A percentile compares a stretch with the other conserved stretches of the same genome.
Evolutionary conservation across 306 rosid genomes (phyloP).

Genomic region (Begonia loranthoides): DNA sequence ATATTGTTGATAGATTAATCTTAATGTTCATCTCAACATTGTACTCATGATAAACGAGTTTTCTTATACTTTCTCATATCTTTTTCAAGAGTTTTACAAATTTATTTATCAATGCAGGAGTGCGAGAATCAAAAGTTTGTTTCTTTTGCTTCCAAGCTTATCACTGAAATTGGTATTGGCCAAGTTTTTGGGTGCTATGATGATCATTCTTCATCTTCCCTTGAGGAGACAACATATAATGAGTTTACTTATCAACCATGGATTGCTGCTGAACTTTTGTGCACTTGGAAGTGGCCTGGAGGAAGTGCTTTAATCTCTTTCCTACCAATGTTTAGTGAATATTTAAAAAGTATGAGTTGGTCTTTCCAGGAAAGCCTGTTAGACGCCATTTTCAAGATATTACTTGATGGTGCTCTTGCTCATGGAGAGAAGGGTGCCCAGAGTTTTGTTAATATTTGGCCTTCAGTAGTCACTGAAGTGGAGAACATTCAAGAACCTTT

Average conservation of each 20-base stretch:
- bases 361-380: slow-evolving; percentile 38
- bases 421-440: slow-evolving; percentile 35
- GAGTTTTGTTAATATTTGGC: slow-evolving; percentile 42
- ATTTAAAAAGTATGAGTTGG: slow-evolving; percentile 29
- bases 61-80: too few species aligned
- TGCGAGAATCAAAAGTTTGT: slow-evolving; percentile 50
- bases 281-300: slow-evolving; percentile 97
- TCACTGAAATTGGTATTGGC: slow-evolving; percentile 50
- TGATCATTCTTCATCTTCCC: slow-evolving; percentile 17
- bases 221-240: slow-evolving; percentile 24
- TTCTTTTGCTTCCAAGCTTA: slow-evolving; percentile 53
- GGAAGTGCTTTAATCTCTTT: slow-evolving; percentile 57
- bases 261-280: slow-evolving; percentile 85
- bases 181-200: slow-evolving; percentile 32
- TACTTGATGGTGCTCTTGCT: slow-evolving; percentile 77
- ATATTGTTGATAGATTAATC: too few species aligned
- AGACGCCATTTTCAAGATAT: slow-evolving; percentile 42
- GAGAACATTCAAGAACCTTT: slow-evolving; percentile 82
- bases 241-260: slow-evolving; percentile 51
- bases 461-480: slow-evolving; percentile 32
- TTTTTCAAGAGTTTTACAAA: too few species aligned
- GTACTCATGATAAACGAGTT: too few species aligned
- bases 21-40: too few species aligned
- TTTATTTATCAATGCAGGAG: slow-evolving; percentile 40
- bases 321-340: slow-evolving; percentile 59